Conservation (phyloP, 106 monocot species). For the Dioscorea zingiberensis region DNA sequence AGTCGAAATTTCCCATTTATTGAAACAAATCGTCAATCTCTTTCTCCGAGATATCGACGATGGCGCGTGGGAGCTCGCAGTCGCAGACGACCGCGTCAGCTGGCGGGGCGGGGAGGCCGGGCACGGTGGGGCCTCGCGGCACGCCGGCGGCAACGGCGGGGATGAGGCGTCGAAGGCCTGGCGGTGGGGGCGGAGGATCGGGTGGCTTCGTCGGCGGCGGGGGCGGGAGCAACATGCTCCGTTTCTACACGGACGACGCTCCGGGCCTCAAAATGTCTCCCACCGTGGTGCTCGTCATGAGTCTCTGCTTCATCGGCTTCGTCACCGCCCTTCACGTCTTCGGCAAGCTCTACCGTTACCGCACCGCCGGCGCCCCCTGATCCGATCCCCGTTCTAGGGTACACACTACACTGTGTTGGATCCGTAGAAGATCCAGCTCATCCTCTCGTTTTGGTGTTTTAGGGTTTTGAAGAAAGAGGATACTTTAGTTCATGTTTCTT, state of each 20-base stretch:
- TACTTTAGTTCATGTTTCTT: no score
- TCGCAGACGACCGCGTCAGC: slow-evolving; percentile 36
- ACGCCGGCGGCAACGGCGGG: slow-evolving; percentile 62
- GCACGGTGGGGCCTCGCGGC: slow-evolving; percentile 48
- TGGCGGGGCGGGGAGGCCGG: slow-evolving; percentile 28
- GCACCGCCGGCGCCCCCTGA: slow-evolving; percentile 24
- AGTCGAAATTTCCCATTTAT: no score
- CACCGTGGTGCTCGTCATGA: slow-evolving; percentile 85
- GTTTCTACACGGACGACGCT: slow-evolving; percentile 97
- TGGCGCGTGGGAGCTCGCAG: slow-evolving; percentile 56
- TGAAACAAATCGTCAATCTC: no score
- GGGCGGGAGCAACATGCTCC: slow-evolving; percentile 68
- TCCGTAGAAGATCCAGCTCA: neutral
- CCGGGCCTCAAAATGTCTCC: slow-evolving; percentile 90
- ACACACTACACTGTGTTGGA: neutral
- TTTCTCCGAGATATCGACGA: slow-evolving; percentile 1
- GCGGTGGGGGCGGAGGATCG: slow-evolving; percentile 10
- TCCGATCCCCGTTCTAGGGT: neutral
- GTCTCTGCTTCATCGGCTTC: slow-evolving; percentile 91
- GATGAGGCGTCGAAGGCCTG: slow-evolving; percentile 32
- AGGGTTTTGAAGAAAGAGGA: neutral
- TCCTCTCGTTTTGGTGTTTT: neutral
- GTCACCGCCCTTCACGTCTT: slow-evolving; percentile 89
- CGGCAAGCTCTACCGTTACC: slow-evolving; percentile 86
- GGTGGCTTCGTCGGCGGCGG: slow-evolving; percentile 21